A percentile compares a stretch with the other conserved stretches of the same genome.
phyloP scores from a whole-genome alignment of 768 basidiomycete species.

The Kwoniella sp. region DNA sequence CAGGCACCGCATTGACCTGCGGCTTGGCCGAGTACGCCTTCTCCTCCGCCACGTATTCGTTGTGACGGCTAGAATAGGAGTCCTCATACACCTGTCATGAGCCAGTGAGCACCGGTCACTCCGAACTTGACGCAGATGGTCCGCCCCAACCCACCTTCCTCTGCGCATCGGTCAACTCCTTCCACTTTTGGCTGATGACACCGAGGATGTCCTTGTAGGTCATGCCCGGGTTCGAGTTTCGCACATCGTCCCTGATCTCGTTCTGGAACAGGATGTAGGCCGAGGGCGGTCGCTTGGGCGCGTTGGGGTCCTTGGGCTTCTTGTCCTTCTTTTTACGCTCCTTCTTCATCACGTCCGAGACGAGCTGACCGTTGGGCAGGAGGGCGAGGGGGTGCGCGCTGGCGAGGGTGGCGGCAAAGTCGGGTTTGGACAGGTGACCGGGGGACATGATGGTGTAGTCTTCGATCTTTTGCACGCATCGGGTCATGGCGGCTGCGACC shows the following conservation, averaged over 20 bases:
- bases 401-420: constrained; percentile 8
- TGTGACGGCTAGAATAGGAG: constrained; percentile 59
- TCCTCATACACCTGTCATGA: constrained; percentile 56
- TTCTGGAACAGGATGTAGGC: constrained; percentile 95
- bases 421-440: constrained; percentile 6
- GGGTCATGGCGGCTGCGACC: constrained; percentile 41
- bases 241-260: constrained; percentile 70
- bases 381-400: constrained; percentile 9
- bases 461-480: constrained; percentile 37
- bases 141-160: constrained; percentile 63
- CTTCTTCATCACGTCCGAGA: constrained; percentile 4
- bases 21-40: constrained; percentile 26
- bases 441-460: constrained; percentile 40
- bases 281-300: constrained; percentile 86
- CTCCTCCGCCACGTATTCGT: constrained; percentile 62
- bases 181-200: constrained; percentile 73
- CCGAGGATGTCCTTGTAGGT: constrained; percentile 67
- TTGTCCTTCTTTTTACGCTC: constrained; percentile 58
- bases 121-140: not conserved
- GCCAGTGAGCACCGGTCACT: not conserved
- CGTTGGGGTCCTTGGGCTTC: constrained; percentile 79
- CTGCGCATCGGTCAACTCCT: constrained; percentile 60
- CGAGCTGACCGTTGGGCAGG: not conserved
- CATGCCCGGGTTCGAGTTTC: constrained; percentile 61
- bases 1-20: not conserved